Evolutionary conservation across 345 rosid genomes (phyloP), one percentile per base, ranked within the genome.

Genomic region (Fremontodendron californicum): DNA sequence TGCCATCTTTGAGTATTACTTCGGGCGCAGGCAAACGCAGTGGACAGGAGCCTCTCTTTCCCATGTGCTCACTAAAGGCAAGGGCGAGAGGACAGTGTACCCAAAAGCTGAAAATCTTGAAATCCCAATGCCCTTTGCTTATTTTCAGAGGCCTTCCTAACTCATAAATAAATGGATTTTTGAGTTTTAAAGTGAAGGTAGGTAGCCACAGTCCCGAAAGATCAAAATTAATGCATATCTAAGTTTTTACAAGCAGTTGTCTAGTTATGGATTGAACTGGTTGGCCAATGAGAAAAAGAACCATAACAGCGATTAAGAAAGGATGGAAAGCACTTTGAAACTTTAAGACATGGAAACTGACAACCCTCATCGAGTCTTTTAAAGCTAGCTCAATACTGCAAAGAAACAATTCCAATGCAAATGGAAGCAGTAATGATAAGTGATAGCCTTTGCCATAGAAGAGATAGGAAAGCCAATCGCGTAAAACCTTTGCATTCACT

Each of bases 1-100:
- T 51, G 75, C 46, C 62, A 71, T 71, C 29, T 51, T 51, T 71
- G 45, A 35, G 75, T 35, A 33, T 71, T n/a, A 35, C 75, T 71
- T 71, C 75, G 4, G 62, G 10, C 19, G 45, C 46, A 49, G 75
- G 75, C 60, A 71, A 71, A 71, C 43, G n/a, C 25, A 39, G 31
- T 51, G n/a, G n/a, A n/a, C n/a, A n/a, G 62, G 62, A 51, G 75
- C 12, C 57, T 8, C 19, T 71, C 46, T 71, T 57, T 51, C 25
- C 62, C 75, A 71, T 71, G 75, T 35, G 45, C 62, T 11, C 25
- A 48, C 58, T 18, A 71, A 71, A 71, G 74, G 43, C 74, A 31
- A 35, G 5, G 12, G 4, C 31, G 39, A 2, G 39, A 35, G 43
- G 74, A 49, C 45, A 71, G 43, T 33, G 43, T 33, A 1, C 66